A percentile compares a stretch with the other conserved stretches of the same genome.
Conservation (phyloP, 1,284 basidiomycete species). For the Vanrija sp. region DNA sequence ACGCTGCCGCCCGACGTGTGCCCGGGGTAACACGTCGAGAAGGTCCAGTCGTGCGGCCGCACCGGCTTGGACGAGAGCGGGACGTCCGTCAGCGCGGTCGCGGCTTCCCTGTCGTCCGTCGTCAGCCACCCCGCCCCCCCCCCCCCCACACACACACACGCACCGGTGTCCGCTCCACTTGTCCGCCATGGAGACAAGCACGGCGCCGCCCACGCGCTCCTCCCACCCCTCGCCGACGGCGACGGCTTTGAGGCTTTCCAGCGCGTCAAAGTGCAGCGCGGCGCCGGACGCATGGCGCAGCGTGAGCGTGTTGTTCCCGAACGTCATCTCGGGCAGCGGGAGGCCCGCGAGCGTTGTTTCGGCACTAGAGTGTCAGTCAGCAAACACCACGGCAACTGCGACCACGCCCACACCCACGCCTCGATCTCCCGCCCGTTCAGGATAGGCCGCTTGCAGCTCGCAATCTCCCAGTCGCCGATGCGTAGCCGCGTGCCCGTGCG, state of each 20-base stretch:
- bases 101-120: conserved; percentile 11
- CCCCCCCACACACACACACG: conserved; percentile 17
- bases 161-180: conserved; percentile 87
- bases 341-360: conserved; percentile 65
- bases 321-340: conserved; percentile 95
- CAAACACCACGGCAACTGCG: neutral
- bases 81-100: conserved; percentile 45
- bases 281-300: conserved; percentile 50
- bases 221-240: conserved; percentile 66
- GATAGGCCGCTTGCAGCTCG: conserved; percentile 49
- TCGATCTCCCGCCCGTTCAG: conserved; percentile 54
- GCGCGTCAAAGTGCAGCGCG: conserved; percentile 68
- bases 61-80: conserved; percentile 72
- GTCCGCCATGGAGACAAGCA: conserved; percentile 91
- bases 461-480: conserved; percentile 48
- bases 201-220: conserved; percentile 73
- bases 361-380: conserved; percentile 53
- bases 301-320: conserved; percentile 75
- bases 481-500: conserved; percentile 32
- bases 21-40: conserved; percentile 83
- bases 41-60: conserved; percentile 97
- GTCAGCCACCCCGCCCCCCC: conserved; percentile 5
- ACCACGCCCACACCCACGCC: conserved; percentile 33
- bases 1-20: conserved; percentile 48
- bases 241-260: conserved; percentile 68